Conservation (phyloP, 495 filamentous ascomycete genomes). For the Aspergillus egyptiacus region DNA sequence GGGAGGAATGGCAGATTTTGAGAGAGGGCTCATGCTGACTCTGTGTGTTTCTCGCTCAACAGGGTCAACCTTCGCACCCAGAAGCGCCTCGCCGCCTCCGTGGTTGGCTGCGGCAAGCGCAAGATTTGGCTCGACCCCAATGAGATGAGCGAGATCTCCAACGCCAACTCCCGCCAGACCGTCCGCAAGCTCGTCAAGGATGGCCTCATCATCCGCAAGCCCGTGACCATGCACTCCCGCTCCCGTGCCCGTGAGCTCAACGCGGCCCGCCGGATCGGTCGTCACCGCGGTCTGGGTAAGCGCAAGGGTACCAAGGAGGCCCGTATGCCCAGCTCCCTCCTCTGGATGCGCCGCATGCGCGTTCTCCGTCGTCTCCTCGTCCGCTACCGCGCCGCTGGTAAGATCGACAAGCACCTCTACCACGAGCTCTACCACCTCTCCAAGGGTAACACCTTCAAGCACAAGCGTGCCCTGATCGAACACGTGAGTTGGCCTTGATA, state of each 20-base stretch:
- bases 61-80: conserved; percentile 99
- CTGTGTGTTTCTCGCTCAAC: conserved; percentile 26
- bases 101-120: conserved; percentile 96
- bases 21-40: conserved; percentile 31
- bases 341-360: conserved; percentile 99
- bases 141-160: conserved; percentile 98
- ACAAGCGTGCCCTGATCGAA: conserved; percentile 99
- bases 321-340: conserved; percentile 95
- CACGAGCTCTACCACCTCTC: conserved; percentile 98
- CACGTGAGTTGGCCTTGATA: conserved; percentile 65
- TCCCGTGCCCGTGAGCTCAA: conserved; percentile 86
- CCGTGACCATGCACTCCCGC: conserved; percentile 98
- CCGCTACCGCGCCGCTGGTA: conserved; percentile 98
- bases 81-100: conserved; percentile 98
- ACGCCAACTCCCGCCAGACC: conserved; percentile 99
- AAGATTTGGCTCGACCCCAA: conserved; percentile 99
- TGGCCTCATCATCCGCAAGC: conserved; percentile 99
- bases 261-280: conserved; percentile 81
- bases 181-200: conserved; percentile 99
- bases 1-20: neutral
- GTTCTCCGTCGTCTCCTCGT: conserved; percentile 97
- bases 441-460: conserved; percentile 99
- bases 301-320: conserved; percentile 99
- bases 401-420: conserved; percentile 99
- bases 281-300: conserved; percentile 99